phyloP scores from a whole-genome alignment of 768 basidiomycete species.

The Lactarius trivialis region DNA sequence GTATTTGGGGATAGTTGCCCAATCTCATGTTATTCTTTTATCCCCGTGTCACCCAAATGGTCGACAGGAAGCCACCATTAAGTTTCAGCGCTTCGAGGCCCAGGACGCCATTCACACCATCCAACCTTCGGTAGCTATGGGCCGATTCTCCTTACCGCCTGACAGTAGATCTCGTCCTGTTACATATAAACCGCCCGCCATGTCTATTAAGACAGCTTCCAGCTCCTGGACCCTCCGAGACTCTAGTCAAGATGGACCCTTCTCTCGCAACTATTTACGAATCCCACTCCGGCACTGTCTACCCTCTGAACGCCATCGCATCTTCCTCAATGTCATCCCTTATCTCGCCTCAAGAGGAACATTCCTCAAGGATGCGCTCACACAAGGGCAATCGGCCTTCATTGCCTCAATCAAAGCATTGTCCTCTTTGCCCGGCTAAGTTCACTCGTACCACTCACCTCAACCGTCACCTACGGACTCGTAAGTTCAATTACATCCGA shows the following conservation, averaged over 20 bases:
- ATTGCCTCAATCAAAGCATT: slow-evolving; percentile 58
- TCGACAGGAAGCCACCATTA: background rate
- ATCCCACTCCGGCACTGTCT: slow-evolving; percentile 8
- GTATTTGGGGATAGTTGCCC: slow-evolving; percentile 7
- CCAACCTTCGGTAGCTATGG: slow-evolving; percentile 14
- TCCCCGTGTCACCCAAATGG: slow-evolving; percentile 4
- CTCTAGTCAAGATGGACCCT: slow-evolving; percentile 2
- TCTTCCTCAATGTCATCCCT: slow-evolving; percentile 18
- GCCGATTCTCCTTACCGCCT: slow-evolving; percentile 2
- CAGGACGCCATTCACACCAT: background rate
- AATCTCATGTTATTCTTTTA: background rate
- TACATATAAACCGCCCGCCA: slow-evolving; percentile 16
- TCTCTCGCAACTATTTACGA: slow-evolving; percentile 12
- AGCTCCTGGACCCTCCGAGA: background rate
- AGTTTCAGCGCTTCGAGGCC: slow-evolving; percentile 6
- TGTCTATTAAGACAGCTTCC: background rate
- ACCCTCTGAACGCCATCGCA: slow-evolving; percentile 13
- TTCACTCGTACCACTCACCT: slow-evolving; percentile 64
- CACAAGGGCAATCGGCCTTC: slow-evolving; percentile 55
- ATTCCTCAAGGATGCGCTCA: slow-evolving; percentile 41
- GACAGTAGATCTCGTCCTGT: background rate
- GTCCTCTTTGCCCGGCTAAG: slow-evolving; percentile 57
- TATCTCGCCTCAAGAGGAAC: slow-evolving; percentile 18
- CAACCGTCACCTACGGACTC: slow-evolving; percentile 58
- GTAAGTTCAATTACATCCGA: slow-evolving; percentile 33